Conservation (phyloP, 306 rosid genomes). For the Sesbania bispinosa region DNA sequence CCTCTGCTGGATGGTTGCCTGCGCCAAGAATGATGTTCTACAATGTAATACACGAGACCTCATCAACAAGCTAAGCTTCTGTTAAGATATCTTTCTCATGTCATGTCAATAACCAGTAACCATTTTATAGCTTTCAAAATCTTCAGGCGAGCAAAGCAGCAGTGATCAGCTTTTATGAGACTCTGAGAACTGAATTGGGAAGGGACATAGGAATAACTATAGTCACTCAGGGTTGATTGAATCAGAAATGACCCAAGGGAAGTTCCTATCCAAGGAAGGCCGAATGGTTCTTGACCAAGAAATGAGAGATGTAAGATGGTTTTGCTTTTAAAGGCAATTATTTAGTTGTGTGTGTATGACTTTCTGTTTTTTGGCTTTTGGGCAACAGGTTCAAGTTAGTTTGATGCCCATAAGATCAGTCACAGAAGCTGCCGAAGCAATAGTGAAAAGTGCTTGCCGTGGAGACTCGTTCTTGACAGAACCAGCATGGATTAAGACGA, state of each 20-base stretch:
- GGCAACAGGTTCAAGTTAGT: conserved; percentile 35
- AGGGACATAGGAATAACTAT: conserved; percentile 56
- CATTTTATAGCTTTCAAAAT: background rate
- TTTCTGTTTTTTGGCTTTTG: background rate
- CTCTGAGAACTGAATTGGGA: conserved; percentile 54
- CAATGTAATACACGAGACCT: conserved; percentile 35
- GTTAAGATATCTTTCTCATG: background rate
- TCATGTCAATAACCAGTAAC: background rate
- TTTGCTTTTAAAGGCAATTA: background rate
- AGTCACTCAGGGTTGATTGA: conserved; percentile 53
- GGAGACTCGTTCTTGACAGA: conserved; percentile 53
- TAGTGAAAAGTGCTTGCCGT: conserved; percentile 46
- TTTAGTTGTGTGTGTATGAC: background rate
- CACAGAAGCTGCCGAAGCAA: conserved; percentile 40
- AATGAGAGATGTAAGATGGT: conserved; percentile 48
- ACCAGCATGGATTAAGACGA: conserved; percentile 45
- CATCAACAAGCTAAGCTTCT: background rate
- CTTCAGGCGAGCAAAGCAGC: conserved; percentile 75
- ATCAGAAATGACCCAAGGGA: conserved; percentile 65
- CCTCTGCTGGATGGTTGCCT: conserved; percentile 56
- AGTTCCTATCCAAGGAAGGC: conserved; percentile 50
- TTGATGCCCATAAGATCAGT: conserved; percentile 43
- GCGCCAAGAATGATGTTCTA: conserved; percentile 51
- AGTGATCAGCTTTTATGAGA: conserved; percentile 55
- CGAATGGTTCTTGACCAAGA: conserved; percentile 44